Conservation (phyloP, 2,329 filamentous ascomycete genomes). For the Xylaria hypoxylon region DNA sequence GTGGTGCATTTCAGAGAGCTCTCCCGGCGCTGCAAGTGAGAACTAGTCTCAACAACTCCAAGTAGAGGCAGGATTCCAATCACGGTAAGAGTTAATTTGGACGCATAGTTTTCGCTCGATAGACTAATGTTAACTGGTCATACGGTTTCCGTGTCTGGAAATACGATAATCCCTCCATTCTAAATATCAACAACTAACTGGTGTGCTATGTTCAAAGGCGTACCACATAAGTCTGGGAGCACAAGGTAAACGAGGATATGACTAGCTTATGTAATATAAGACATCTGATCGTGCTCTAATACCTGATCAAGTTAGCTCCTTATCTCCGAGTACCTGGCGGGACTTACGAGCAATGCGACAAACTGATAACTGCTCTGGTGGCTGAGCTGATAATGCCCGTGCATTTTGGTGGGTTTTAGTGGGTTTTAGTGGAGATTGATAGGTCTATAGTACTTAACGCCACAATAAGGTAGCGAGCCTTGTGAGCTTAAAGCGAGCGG, state of each 20-base stretch:
- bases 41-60: background rate
- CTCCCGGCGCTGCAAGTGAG: background rate
- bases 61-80: background rate
- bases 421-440: too few relatives aligned
- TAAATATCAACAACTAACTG: background rate
- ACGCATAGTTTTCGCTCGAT: background rate
- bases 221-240: background rate
- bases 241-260: background rate
- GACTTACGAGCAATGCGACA: too few relatives aligned
- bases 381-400: too few relatives aligned
- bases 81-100: background rate
- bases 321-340: too few relatives aligned
- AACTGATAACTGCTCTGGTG: too few relatives aligned
- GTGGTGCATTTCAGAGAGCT: background rate
- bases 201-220: background rate
- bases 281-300: too few relatives aligned
- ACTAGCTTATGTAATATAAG: too few relatives aligned
- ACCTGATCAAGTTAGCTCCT: too few relatives aligned
- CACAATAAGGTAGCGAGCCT: too few relatives aligned
- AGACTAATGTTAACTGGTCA: background rate
- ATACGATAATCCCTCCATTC: background rate
- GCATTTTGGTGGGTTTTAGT: too few relatives aligned
- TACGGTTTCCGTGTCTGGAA: background rate
- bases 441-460: too few relatives aligned
- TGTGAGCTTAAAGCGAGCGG: too few relatives aligned